Evolutionary conservation across 129 eudicot genomes (phyloP).

Genomic region (Silybum marianum): DNA sequence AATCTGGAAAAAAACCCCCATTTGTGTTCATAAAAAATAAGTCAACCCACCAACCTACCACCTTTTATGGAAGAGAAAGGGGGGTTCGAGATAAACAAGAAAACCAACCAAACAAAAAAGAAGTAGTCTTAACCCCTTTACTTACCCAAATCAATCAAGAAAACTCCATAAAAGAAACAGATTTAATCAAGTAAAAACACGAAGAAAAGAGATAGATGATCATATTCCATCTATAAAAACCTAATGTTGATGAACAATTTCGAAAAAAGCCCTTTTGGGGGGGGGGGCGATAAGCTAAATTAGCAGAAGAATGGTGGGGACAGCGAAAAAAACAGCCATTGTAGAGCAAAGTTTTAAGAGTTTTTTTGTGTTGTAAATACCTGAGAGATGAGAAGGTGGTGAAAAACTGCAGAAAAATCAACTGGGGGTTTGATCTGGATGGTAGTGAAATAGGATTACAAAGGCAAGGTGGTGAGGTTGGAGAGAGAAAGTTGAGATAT

Average conservation of each 20-base stretch:
- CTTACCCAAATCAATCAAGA: slow-evolving; percentile 28
- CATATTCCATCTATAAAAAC: slow-evolving; percentile 23
- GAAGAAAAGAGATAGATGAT: slow-evolving; percentile 20
- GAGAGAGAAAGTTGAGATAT: slow-evolving; percentile 44
- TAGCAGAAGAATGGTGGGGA: slow-evolving; percentile 17
- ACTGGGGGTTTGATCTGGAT: slow-evolving; percentile 42
- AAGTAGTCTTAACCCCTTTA: slow-evolving; percentile 12
- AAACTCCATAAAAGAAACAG: slow-evolving; percentile 14
- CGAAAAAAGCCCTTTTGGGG: slow-evolving; percentile 14
- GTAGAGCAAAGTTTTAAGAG: slow-evolving; percentile 5
- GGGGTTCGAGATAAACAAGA: slow-evolving; percentile 1
- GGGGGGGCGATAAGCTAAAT: slow-evolving; percentile 9
- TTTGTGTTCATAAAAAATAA: slow-evolving; percentile 39
- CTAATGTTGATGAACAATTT: slow-evolving; percentile 19
- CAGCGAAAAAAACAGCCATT: slow-evolving; percentile 22
- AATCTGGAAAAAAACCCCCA: slow-evolving; percentile 15
- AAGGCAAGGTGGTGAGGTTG: slow-evolving; percentile 55
- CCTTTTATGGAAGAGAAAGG: slow-evolving; percentile 52
- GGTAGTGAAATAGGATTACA: slow-evolving; percentile 45
- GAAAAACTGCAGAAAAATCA: slow-evolving; percentile 19
- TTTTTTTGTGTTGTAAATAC: slow-evolving; percentile 22
- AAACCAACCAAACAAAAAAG: slow-evolving; percentile 13
- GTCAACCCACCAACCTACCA: slow-evolving; percentile 98
- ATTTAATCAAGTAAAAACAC: not conserved
- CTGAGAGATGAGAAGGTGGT: slow-evolving; percentile 35